Conservation (phyloP, 176 grass and related monocot species). For the Raddia distichophylla region DNA sequence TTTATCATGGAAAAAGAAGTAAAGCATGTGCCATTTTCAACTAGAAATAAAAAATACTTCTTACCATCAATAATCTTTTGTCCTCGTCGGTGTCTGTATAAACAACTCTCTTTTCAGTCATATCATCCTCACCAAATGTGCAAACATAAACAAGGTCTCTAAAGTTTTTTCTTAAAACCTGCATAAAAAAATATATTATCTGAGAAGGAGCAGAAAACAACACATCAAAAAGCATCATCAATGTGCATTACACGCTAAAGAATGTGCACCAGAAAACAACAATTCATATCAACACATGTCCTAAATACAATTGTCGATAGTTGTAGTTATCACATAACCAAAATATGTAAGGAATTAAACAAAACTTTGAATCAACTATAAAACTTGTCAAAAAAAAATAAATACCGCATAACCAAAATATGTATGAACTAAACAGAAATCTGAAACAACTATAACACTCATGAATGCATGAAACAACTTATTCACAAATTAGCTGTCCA, state of each 20-base stretch:
- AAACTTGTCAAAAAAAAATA: constrained; percentile 19
- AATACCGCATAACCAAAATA: constrained; percentile 9
- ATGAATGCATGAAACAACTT: background rate
- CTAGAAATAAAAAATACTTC: constrained; percentile 16
- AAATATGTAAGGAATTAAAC: background rate
- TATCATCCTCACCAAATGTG: constrained; percentile 54
- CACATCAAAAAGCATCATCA: constrained; percentile 3
- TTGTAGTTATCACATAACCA: background rate
- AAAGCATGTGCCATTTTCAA: constrained; percentile 8
- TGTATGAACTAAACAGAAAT: background rate
- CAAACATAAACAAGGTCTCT: constrained; percentile 70
- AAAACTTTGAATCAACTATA: background rate
- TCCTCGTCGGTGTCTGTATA: constrained; percentile 72
- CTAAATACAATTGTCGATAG: background rate
- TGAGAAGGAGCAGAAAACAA: constrained; percentile 34
- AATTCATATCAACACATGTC: constrained; percentile 2
- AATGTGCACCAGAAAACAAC: constrained; percentile 19
- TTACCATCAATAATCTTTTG: constrained; percentile 69
- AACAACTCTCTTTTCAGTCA: constrained; percentile 69
- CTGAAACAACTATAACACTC: background rate
- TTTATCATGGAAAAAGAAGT: constrained; percentile 4
- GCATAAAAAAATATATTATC: constrained; percentile 30
- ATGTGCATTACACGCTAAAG: constrained; percentile 18
- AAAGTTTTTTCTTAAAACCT: constrained; percentile 86
- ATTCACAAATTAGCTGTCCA: constrained; percentile 21